Conservation (phyloP, 768 basidiomycete genomes). For the Astraeus odoratus region DNA sequence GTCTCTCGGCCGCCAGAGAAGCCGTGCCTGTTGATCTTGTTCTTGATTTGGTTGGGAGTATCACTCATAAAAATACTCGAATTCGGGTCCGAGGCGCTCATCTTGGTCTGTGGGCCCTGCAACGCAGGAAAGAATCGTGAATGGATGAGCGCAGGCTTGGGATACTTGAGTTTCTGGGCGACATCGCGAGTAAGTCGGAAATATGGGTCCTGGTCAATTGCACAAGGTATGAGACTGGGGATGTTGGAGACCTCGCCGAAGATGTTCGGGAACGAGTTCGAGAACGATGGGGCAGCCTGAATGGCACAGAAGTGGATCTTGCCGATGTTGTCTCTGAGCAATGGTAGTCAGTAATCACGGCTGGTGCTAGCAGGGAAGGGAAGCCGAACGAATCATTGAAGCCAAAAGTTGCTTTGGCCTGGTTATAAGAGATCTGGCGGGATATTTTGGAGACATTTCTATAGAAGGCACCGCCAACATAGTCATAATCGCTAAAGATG, state of each 20-base stretch:
- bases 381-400: conserved; percentile 86
- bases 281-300: conserved; percentile 95
- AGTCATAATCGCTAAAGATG: conserved; percentile 91
- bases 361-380: not conserved
- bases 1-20: conserved; percentile 95
- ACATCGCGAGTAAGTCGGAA: conserved; percentile 97
- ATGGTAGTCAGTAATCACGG: not conserved
- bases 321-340: conserved; percentile 92
- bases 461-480: conserved; percentile 90
- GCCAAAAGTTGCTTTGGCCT: conserved; percentile 93
- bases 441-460: conserved; percentile 91
- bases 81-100: conserved; percentile 94
- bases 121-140: conserved; percentile 98
- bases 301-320: conserved; percentile 95
- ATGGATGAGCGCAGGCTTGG: conserved; percentile 88
- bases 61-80: conserved; percentile 97
- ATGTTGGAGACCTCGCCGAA: conserved; percentile 78
- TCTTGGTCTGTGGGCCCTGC: conserved; percentile 97
- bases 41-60: conserved; percentile 88
- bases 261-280: conserved; percentile 97
- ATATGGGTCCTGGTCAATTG: conserved; percentile 96
- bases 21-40: conserved; percentile 93
- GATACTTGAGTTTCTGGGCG: conserved; percentile 90
- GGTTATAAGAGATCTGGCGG: conserved; percentile 86
- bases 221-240: conserved; percentile 93